Base-by-base conservation (phyloP, 1,139 yeast genomes). In the Pneumocystis canis region DNA sequence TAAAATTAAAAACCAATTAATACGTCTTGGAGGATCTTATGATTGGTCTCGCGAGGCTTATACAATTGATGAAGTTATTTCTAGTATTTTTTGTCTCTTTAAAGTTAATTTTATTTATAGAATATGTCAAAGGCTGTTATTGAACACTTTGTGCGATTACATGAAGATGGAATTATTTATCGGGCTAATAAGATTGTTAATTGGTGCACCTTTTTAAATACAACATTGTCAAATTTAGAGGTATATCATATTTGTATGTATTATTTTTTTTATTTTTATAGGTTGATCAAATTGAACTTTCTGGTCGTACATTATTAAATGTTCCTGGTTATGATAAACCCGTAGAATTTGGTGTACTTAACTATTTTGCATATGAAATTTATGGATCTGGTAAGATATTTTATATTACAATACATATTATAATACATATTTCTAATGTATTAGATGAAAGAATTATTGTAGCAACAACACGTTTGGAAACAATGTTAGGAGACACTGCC, bases 381-480 rank as follows among this genome's bases (percentile, higher is more conserved):
- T 94, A 86, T 67, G 87, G 79, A 63, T 84, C 92, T n/a, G 94
- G 87, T 69, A 57, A 39, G 35, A 18, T 3, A 39, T 37, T 11
- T 3, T 14, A 35, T 35, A 35, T 35, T 35, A 35, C 4, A 35
- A 35, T 47, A 47, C 16, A 37, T 37, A 2, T 37, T 11, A 37
- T 37, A 16, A 37, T 20, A 16, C 53, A 33, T 28, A 39, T 39
- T 20, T 47, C 25, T n/a, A 39, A 47, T 25, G 14, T 25, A 35
- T 35, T 16, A 39, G 59, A 67, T 32, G 98, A 92, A 76, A 86
- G 82, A 75, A 73, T 92, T 65, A 80, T 92, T 65, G 96, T 92
- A 68, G 98, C 98, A 60, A 92, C 98, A 62, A 92, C 98, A 59
- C 92, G 98, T 83, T 98, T 98, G 60, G 98, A 92, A 78, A 92